Base-by-base conservation (phyloP, 2,329 filamentous ascomycete genomes). In the Thelonectria olida region DNA sequence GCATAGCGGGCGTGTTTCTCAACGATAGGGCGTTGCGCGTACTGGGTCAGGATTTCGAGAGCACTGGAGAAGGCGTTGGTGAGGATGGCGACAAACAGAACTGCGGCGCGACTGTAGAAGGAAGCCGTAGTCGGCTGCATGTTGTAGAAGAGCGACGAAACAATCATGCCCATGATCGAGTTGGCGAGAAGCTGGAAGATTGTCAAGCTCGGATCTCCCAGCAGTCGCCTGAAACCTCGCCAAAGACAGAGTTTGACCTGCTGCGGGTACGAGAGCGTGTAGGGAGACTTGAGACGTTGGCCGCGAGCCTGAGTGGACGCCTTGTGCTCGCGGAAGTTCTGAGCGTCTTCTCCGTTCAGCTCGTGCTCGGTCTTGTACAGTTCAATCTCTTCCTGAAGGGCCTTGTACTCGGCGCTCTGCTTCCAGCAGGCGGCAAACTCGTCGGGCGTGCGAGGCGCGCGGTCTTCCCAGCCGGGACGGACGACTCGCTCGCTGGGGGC, bases 61-160 rank as follows among this genome's bases (percentile, higher is more conserved):
- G 69, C 68, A 28, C 73, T 73, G 1, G 72, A 64, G 4, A 87
- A 78, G 9, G 84, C 83, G 63, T 86, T 87, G 61, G 85, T 76
- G 3, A 88, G 65, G 19, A 86, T 75, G 1, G 82, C 81, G n/a
- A 86, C 79, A 75, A 88, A 88, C 0, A 87, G 70, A 4, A 83
- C 74, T 1, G 80, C 79, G 3, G 80, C 81, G 7, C 81, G 77
- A 5, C 19, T 42, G 34, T 61, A 61, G 44, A 61, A 61, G 2
- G 52, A 52, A 0, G 13, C 20, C 1, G 58, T 56, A 12, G 39
- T 47, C 2, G 15, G 15, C 12, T 34, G 23, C 39, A 61, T 23
- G n/a, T 61, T 61, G 23, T 61, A 61, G 12, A 55, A 61, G 22
- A 61, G 20, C 4, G 58, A 61, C 4, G 58, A 56, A 19, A 61